Base-by-base conservation (phyloP, 805 yeast species). In the Saccharomycopsis fermentans region DNA sequence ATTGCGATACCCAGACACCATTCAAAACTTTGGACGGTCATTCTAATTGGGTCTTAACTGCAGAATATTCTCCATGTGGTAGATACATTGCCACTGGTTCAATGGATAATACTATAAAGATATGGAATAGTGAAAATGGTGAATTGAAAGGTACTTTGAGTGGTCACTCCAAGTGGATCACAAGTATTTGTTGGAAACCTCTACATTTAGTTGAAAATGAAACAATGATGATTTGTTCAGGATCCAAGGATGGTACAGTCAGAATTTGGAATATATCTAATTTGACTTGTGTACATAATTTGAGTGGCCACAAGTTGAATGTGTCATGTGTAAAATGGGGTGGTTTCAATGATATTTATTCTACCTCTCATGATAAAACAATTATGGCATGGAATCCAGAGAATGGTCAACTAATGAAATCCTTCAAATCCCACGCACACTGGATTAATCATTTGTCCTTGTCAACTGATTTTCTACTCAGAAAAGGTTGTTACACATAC, bases 261-360 rank as follows among this genome's bases (percentile, higher is more conserved):
- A 84, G 86, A 65, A 79, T 94, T 4, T 94, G 99, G 99, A 96
- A 92, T 66, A 79, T 90, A 1, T 78, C 81, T 14, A 73, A 84
- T 48, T 79, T 96, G 64, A 78, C 77, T 1, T 82, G 90, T 65
- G 66, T 80, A 56, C 76, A 79, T 69, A 85, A 95, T 1, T 73
- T 94, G 77, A 81, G 87, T 57, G 97, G 98, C 0, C 99, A 94
- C 68, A 79, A 90, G 35, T 82, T 87, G 55, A 81, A 96, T 0
- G 97, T 94, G 2, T 85, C 96, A 1, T 90, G 97, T 73, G 95
- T 91, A n/a, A 90, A 85, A 70, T 94, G 99, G 99, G 88, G 97
- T 59, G 99, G 99, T 1, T 74, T 82, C 52, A 89, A 90, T 56
- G 76, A 86, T 19, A 77, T 94, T 37, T 94, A 91, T 70, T 82